Conservation (phyloP, 805 yeast genomes). For the Schwanniomyces yamadae region DNA sequence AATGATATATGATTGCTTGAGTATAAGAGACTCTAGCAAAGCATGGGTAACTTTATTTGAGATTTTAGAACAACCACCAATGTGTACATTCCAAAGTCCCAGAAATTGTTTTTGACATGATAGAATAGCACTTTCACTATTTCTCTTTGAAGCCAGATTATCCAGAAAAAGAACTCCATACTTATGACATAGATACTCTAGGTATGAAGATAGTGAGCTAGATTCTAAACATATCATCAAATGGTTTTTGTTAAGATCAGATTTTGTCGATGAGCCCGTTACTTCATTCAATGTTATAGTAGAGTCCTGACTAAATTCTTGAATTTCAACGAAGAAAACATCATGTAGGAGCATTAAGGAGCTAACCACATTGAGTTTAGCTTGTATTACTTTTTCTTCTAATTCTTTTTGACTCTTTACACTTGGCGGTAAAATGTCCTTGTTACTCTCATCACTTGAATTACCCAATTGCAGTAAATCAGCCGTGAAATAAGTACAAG, state of each 20-base stretch:
- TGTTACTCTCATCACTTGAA: too few relatives aligned
- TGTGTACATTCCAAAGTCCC: neutral
- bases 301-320: too few relatives aligned
- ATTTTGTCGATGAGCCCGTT: too few relatives aligned
- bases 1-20: too few relatives aligned
- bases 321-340: too few relatives aligned
- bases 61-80: neutral
- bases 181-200: neutral
- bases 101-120: neutral
- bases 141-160: too few relatives aligned
- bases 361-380: neutral
- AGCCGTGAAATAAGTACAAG: too few relatives aligned
- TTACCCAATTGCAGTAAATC: too few relatives aligned
- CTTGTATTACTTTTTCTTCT: neutral
- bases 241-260: neutral
- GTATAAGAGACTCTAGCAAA: too few relatives aligned
- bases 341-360: neutral
- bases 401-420: neutral
- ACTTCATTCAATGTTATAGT: neutral
- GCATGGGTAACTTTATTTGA: neutral
- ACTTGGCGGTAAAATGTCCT: too few relatives aligned
- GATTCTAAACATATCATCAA: conserved; percentile 1
- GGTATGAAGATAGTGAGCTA: neutral
- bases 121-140: too few relatives aligned
- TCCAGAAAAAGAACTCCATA: too few relatives aligned